Evolutionary conservation across 164 flowering plant species (phyloP), one percentile per base, ranked within the genome.

Genomic region (Macadamia integrifolia): DNA sequence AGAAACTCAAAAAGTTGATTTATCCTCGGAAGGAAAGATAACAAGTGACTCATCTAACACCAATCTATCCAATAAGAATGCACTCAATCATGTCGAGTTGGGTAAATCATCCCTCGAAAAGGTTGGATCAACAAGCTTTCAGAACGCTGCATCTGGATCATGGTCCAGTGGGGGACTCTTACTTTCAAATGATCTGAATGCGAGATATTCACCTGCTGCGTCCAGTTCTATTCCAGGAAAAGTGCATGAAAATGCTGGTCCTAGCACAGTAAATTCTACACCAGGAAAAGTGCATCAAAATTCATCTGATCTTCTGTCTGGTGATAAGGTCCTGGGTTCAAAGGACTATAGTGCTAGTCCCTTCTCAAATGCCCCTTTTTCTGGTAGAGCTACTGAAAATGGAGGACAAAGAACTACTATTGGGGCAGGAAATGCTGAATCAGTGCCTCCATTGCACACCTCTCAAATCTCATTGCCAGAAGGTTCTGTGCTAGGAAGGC

Each of bases 381-480:
- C 78, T 66, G 65, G 70, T 70, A 70, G 43, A 76, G 58, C 66
- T 59, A 61, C 52, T 12, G 71, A 66, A 30, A 66, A 42, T 60
- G 80, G 71, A 62, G 77, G 76, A 46, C 84, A 75, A 62, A 79
- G 61, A 72, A 35, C 70, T 63, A 46, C 78, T 44, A 44, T 67
- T 1, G 76, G 53, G 70, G 60, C 65, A 23, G 75, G 69, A 50
- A 81, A 61, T 62, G 75, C 77, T 65, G 85, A 79, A 66, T 58
- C 79, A 65, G 35, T 76, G 66, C 81, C 86, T 66, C 59, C 79
- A 48, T 31, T 74, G 61, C 77, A 73, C 46, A 73, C 73, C 77
- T 76, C 79, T 40, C 78, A 75, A 62, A 42, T 76, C 42, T 69
- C 75, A 53, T 64, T 69, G 32, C 79, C 69, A 56, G 79, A 76